A percentile compares a stretch with the other conserved stretches of the same genome.
These are phyloP conservation scores for Cucurbita ficifolia DNA, from an alignment of 306 rosid species.

Conservation along the genomic window DNA sequence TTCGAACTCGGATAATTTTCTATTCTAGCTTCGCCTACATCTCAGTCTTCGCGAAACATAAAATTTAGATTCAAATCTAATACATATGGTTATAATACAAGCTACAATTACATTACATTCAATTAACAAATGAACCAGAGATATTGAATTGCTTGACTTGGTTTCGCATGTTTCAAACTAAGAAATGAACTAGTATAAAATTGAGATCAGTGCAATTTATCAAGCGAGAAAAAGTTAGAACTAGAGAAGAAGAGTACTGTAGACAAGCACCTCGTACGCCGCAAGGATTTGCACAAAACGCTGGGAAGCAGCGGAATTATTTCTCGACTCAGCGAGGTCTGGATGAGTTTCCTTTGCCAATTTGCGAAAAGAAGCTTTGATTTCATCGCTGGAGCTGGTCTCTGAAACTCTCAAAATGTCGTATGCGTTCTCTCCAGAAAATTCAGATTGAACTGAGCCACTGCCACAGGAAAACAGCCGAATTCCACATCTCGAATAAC, in stretches of 20 bases:
- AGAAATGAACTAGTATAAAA: neutral
- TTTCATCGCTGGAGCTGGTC: conserved; percentile 60
- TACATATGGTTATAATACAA: neutral
- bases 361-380: conserved; percentile 76
- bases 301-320: conserved; percentile 39
- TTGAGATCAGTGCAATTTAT: neutral
- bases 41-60: neutral
- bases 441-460: conserved; percentile 34
- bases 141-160: neutral
- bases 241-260: neutral
- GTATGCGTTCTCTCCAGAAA: conserved; percentile 51
- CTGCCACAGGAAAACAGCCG: conserved; percentile 27
- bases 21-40: neutral
- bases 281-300: conserved; percentile 82
- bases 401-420: conserved; percentile 62
- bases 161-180: neutral
- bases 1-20: neutral
- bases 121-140: neutral
- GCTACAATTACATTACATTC: neutral
- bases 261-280: conserved; percentile 60
- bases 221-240: neutral
- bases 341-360: conserved; percentile 96
- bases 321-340: conserved; percentile 52
- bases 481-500: neutral
- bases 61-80: neutral